Base-by-base conservation (phyloP, 176 grass and related monocot species). In the Lolium perenne region DNA sequence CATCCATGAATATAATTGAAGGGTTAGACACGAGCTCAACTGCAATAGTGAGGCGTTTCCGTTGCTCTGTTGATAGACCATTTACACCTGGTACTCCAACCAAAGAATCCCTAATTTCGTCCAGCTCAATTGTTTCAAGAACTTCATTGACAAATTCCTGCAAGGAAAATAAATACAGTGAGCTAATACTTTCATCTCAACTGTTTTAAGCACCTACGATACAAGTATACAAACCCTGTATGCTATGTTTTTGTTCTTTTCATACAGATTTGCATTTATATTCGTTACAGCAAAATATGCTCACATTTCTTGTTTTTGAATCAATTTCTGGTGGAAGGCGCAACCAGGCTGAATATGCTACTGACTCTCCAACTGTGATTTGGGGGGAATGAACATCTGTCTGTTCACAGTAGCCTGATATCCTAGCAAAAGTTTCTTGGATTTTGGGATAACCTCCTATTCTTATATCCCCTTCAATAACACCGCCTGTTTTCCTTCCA, bases 341-440 rank as follows among this genome's bases (percentile, higher is more conserved):
- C 73, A 96, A 66, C 87, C 87, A 93, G 18, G 91, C 91, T 78
- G 94, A 96, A 91, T 91, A 96, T 66, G 87, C 85, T 26, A 93
- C 67, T 4, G 94, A 96, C 75, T 96, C 94, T 1, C 84, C 84
- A 18, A 96, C 87, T 38, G 94, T 96, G 57, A 93, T 90, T 32
- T 93, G 89, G 61, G 94, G 91, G 14, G 94, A 96, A 70, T 96
- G 94, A 61, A 93, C 75, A 73, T 96, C 89, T 16, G 38, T 91
- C 20, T 96, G 94, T 85, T 96, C 94, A 38, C 94, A 96, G 8
- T 93, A 96, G 49, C 89, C 91, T 77, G 94, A 96, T 88, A 96
- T 91, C 65, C 94, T 93, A 65, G 91, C 89, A 77, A 96, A 96
- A 9, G 91, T 91, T 81, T 91, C 4, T 17, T 96, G 91, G 10